Percentiles rank a stretch among this genome's conserved stretches.
Evolutionary conservation across 257 asterid species (phyloP).

Genomic region (Cordia subcordata): DNA sequence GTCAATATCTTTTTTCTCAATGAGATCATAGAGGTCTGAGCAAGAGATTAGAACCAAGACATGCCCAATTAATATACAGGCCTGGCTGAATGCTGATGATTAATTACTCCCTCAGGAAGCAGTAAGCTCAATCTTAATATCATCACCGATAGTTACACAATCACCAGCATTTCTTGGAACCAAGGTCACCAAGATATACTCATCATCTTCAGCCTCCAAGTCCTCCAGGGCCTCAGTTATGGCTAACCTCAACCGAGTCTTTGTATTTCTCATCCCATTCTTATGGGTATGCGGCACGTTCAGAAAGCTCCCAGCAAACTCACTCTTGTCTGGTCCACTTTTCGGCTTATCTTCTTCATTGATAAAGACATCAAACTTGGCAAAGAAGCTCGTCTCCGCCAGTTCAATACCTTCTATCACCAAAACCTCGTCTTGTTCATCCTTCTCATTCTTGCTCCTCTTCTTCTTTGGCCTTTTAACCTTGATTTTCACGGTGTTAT

Average conservation of each 20-base stretch:
- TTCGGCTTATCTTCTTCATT: conserved; percentile 56
- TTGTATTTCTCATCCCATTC: conserved; percentile 11
- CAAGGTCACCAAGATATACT: conserved; percentile 37
- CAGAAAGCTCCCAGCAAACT: conserved; percentile 59
- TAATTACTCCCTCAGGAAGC: too few relatives aligned
- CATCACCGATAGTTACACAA: too few relatives aligned
- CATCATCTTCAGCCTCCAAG: conserved; percentile 51
- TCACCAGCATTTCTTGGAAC: conserved; percentile 43
- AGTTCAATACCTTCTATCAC: conserved; percentile 44
- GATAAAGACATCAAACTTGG: conserved; percentile 55
- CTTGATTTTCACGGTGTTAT: conserved; percentile 37
- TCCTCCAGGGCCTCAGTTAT: conserved; percentile 55
- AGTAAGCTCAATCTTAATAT: too few relatives aligned
- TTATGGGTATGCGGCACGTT: conserved; percentile 49
- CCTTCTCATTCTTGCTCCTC: conserved; percentile 61
- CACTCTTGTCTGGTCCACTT: conserved; percentile 35
- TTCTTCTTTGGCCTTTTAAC: conserved; percentile 67
- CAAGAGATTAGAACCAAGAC: too few relatives aligned
- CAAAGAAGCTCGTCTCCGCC: conserved; percentile 20
- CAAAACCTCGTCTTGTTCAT: conserved; percentile 52
- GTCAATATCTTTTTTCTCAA: too few relatives aligned
- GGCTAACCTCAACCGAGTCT: conserved; percentile 38
- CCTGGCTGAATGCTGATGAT: too few relatives aligned
- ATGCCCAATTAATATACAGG: too few relatives aligned
- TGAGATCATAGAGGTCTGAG: too few relatives aligned